A percentile compares a stretch with the other conserved stretches of the same genome.
Conservation (phyloP, 202 grass and related monocot species). For the Panicum hallii region DNA sequence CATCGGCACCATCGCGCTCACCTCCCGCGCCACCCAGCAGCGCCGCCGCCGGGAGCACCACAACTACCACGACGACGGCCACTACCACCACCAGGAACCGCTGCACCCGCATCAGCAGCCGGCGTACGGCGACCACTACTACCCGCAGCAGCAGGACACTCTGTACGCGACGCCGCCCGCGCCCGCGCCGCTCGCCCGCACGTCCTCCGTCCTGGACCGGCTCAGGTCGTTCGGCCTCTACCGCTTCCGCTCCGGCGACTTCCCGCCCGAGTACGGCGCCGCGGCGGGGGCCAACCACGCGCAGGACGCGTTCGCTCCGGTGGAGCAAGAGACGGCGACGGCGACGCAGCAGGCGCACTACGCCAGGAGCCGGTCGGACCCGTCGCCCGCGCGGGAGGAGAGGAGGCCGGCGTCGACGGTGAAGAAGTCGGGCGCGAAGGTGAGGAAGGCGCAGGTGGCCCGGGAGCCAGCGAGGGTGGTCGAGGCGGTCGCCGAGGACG, state of each 20-base stretch:
- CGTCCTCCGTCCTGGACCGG: constrained; percentile 62
- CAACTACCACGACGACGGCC: not conserved
- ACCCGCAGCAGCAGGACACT: constrained; percentile 1
- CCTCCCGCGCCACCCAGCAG: constrained; percentile 48
- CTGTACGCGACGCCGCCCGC: constrained; percentile 28
- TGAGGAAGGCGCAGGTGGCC: constrained; percentile 17
- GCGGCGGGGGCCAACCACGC: not conserved
- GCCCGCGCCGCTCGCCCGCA: constrained; percentile 43
- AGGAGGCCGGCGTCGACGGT: constrained; percentile 37
- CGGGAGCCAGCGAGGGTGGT: constrained; percentile 12
- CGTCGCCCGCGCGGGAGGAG: not conserved
- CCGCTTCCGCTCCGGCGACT: constrained; percentile 59
- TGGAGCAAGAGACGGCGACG: not conserved
- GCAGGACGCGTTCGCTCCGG: constrained; percentile 9
- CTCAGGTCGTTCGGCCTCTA: constrained; percentile 64
- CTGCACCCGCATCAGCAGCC: not conserved
- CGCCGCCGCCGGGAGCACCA: constrained; percentile 4
- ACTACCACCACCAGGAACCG: not conserved
- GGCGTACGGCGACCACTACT: constrained; percentile 7
- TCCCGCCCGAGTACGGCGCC: constrained; percentile 42
- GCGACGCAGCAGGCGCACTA: not conserved
- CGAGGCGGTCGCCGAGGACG: constrained; percentile 28
- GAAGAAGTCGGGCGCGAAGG: constrained; percentile 39
- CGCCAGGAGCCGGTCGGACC: constrained; percentile 41
- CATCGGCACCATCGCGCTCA: constrained; percentile 86